phyloP scores from a whole-genome alignment of 768 basidiomycete species.

The Amanita rimosa region DNA sequence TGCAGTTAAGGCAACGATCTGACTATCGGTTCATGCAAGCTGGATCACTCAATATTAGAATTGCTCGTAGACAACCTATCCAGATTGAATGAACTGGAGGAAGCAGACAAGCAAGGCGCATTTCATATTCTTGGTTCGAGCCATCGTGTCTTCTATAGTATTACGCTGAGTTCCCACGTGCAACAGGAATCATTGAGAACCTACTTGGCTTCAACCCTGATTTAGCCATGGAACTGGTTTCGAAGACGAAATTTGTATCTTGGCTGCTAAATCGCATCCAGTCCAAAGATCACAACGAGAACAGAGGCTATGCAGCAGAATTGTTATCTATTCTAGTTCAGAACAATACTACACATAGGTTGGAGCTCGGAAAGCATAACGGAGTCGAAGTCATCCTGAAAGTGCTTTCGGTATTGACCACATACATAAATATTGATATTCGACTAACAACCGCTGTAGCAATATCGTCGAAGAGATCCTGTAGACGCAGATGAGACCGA shows the following conservation, averaged over 20 bases:
- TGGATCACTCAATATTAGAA: constrained; percentile 77
- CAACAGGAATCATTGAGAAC: constrained; percentile 84
- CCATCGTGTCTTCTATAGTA: neutral
- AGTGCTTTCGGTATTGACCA: constrained; percentile 63
- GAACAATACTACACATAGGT: constrained; percentile 53
- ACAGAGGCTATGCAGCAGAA: constrained; percentile 89
- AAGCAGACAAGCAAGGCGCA: constrained; percentile 83
- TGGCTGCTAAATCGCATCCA: constrained; percentile 78
- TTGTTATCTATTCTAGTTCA: constrained; percentile 87
- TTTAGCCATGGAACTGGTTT: constrained; percentile 56
- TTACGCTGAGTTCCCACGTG: neutral
- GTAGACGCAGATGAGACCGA: constrained; percentile 83
- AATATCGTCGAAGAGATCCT: constrained; percentile 82
- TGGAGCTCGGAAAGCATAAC: constrained; percentile 57
- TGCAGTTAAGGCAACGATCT: neutral
- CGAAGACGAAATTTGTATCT: constrained; percentile 61
- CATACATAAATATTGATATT: neutral
- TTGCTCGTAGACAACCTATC: constrained; percentile 81
- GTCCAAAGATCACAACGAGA: constrained; percentile 71
- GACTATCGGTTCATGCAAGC: constrained; percentile 28
- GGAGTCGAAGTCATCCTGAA: constrained; percentile 73
- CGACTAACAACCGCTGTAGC: constrained; percentile 30
- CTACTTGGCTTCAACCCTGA: constrained; percentile 76
- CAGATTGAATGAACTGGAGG: constrained; percentile 85
- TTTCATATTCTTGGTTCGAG: constrained; percentile 79